Base-by-base conservation (phyloP, 495 filamentous ascomycete genomes). In the Trichoderma reesei region DNA sequence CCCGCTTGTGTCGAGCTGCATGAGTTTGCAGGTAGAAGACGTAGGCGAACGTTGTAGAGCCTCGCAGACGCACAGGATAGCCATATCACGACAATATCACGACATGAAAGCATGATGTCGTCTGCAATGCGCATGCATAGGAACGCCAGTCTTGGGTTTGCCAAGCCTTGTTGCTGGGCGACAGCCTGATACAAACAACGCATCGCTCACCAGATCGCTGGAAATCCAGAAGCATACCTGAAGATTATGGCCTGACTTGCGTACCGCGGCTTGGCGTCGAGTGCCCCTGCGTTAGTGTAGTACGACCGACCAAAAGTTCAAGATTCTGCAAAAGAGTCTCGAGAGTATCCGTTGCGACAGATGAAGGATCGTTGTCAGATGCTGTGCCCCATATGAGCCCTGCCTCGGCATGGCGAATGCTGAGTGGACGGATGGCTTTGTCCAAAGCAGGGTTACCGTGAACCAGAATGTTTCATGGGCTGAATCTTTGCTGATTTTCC, bases 281-380 rank as follows among this genome's bases (percentile, higher is more conserved):
- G 31, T 36, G 31, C 51, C 51, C 51, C 51, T 56, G 51, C 51
- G 26, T 56, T 56, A 56, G 51, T 56, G 51, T 14, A 56, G 31
- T 56, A 56, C 51, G 51, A 31, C 51, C 46, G n/a, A 7, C 31
- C 51, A 33, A 56, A 5, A 56, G 51, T 31, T 34, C 26, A 56
- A 18, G 51, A 31, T 34, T 56, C 31, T 56, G 51, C 20, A 5
- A 34, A 26, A 9, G 20, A 48, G 18, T 8, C 20, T 18, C 14
- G 18, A 48, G 26, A 56, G 26, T 13, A 34, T 6, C 48, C 26
- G 5, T 33, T 10, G 26, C 20, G 51, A 14, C 26, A 56, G 13
- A 26, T 54, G 46, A 56, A 20, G n/a, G 5, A 48, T 48, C 10
- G 3, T 36, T 56, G 51, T 56, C 31, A 31, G 20, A 31, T 56